phyloP scores from a whole-genome alignment of 2,329 filamentous ascomycete genomes.

The Calonectria naviculata region DNA sequence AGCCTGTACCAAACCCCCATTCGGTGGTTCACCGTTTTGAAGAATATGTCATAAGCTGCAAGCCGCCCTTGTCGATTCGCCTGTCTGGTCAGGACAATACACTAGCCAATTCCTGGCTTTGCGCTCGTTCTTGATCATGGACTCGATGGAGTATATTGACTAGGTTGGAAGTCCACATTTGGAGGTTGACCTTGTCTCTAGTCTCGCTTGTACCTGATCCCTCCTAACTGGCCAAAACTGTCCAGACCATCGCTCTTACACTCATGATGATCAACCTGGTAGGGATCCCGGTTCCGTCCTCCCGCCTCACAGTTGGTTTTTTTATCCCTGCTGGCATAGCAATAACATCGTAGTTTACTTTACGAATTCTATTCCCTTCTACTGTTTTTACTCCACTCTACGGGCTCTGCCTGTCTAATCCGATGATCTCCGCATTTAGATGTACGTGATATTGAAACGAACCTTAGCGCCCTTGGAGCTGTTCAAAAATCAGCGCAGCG shows the following conservation, averaged over 20 bases:
- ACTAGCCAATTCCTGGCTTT: neutral
- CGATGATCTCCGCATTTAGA: slow-evolving; percentile 4
- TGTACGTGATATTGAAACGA: slow-evolving; percentile 15
- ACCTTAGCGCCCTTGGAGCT: slow-evolving; percentile 7
- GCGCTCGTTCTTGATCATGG: slow-evolving; percentile 22
- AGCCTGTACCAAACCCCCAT: slow-evolving; percentile 13
- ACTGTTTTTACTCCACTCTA: neutral
- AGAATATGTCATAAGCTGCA: slow-evolving; percentile 16
- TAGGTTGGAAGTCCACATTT: slow-evolving; percentile 19
- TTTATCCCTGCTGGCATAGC: neutral
- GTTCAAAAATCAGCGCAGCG: slow-evolving; percentile 8
- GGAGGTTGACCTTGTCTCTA: slow-evolving; percentile 14
- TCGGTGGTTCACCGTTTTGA: slow-evolving; percentile 12
- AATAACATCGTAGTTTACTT: neutral
- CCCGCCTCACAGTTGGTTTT: neutral
- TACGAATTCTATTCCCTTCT: neutral
- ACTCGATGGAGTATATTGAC: slow-evolving; percentile 21
- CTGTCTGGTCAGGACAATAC: slow-evolving; percentile 13
- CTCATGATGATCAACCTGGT: slow-evolving; percentile 17
- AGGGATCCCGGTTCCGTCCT: slow-evolving; percentile 4
- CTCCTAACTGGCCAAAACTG: slow-evolving; percentile 2
- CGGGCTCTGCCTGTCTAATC: neutral
- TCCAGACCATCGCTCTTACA: slow-evolving; percentile 10
- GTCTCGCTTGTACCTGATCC: slow-evolving; percentile 5
- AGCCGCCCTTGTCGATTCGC: slow-evolving; percentile 22